These are phyloP conservation scores for Rhododendron simsii DNA, from an alignment of 148 eudicot species.

Conservation along the genomic window DNA sequence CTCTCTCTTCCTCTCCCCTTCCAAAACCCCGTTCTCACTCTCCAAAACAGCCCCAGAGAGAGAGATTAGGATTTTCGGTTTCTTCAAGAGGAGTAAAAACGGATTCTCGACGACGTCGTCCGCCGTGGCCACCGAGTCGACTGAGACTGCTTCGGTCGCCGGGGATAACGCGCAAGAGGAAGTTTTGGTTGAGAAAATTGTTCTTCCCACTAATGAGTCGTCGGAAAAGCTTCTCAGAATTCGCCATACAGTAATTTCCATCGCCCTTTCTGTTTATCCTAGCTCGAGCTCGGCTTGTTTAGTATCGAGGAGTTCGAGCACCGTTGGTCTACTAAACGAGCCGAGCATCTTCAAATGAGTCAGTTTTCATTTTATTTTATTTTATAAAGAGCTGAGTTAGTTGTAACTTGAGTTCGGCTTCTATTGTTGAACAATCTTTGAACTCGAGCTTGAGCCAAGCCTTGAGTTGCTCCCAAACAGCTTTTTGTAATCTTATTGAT, in stretches of 20 bases:
- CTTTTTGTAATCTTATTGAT: neutral
- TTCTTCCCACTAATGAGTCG: slow-evolving; percentile 79
- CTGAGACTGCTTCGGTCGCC: slow-evolving; percentile 6
- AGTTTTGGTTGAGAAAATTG: slow-evolving; percentile 24
- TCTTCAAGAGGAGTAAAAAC: slow-evolving; percentile 14
- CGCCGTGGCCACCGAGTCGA: slow-evolving; percentile 37
- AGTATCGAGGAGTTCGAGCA: neutral
- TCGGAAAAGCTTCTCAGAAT: slow-evolving; percentile 59
- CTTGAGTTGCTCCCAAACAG: neutral
- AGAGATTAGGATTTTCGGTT: slow-evolving; percentile 15
- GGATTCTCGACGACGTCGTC: slow-evolving; percentile 26
- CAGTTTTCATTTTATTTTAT: too few species aligned
- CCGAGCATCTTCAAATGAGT: neutral
- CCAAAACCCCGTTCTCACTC: slow-evolving; percentile 21
- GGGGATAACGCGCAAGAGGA: slow-evolving; percentile 30
- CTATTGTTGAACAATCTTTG: neutral
- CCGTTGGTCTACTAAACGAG: neutral
- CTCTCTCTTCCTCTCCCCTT: slow-evolving; percentile 12
- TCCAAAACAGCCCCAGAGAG: slow-evolving; percentile 3
- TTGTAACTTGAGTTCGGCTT: neutral
- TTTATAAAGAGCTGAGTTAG: neutral
- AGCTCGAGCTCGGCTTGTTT: neutral
- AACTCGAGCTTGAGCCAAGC: neutral
- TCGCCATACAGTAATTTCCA: slow-evolving; percentile 74
- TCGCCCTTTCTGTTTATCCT: neutral